Conservation (phyloP, 805 yeast genomes). For the Dipodascus albidus region DNA sequence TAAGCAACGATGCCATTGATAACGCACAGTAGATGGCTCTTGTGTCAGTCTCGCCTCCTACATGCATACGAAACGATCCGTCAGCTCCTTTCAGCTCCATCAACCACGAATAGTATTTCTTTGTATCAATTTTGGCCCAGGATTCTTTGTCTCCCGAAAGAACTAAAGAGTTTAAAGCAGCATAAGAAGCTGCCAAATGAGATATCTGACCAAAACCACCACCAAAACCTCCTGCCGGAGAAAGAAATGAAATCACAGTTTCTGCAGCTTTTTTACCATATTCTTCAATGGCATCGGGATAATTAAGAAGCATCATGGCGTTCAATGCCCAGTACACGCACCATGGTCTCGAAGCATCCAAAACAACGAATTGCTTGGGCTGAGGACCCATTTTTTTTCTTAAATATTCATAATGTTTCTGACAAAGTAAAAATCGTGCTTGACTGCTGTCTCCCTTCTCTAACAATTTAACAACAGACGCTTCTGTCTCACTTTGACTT, state of each 20-base stretch:
- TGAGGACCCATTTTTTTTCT: constrained; percentile 32
- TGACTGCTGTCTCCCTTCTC: background rate
- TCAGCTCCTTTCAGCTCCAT: constrained; percentile 46
- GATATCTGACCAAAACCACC: constrained; percentile 80
- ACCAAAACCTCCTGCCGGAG: constrained; percentile 55
- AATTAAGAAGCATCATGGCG: constrained; percentile 32
- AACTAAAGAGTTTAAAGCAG: constrained; percentile 55
- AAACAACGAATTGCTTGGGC: constrained; percentile 38
- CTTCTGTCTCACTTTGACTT: constrained; percentile 17
- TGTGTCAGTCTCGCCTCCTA: constrained; percentile 68
- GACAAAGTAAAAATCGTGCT: background rate
- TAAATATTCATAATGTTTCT: constrained; percentile 35
- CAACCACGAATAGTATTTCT: constrained; percentile 50
- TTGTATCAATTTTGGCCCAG: constrained; percentile 36
- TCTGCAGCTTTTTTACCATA: constrained; percentile 8
- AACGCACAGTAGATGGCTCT: constrained; percentile 83
- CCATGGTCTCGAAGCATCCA: constrained; percentile 94
- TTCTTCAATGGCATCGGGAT: constrained; percentile 16
- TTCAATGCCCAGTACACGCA: constrained; percentile 74
- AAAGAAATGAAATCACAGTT: constrained; percentile 25
- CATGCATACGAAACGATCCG: constrained; percentile 72
- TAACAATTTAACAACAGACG: background rate
- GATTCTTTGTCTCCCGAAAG: constrained; percentile 32
- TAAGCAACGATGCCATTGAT: constrained; percentile 55
- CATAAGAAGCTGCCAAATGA: constrained; percentile 78